These are phyloP conservation scores for Fusarium piperis DNA, from an alignment of 2,329 filamentous ascomycete genomes.

Conservation along the genomic window DNA sequence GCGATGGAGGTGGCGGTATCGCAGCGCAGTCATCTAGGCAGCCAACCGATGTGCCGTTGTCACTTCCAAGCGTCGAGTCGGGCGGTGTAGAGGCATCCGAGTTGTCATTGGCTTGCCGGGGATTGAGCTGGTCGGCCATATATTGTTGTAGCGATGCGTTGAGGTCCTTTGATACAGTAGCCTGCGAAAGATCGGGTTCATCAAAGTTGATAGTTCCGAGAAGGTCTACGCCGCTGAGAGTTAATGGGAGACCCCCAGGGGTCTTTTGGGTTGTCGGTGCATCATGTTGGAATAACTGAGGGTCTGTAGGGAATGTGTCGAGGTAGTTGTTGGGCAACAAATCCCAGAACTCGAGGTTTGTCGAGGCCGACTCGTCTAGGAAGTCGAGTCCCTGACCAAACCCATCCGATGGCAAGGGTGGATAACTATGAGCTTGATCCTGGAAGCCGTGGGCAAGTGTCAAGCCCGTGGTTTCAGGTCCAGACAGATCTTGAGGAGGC, in stretches of 20 bases:
- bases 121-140: slow-evolving; percentile 34
- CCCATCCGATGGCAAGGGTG: slow-evolving; percentile 2
- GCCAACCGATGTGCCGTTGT: slow-evolving; percentile 30
- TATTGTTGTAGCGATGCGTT: slow-evolving; percentile 41
- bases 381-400: slow-evolving; percentile 50
- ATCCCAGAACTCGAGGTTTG: slow-evolving; percentile 50
- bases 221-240: slow-evolving; percentile 42
- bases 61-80: slow-evolving; percentile 32
- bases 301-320: slow-evolving; percentile 25
- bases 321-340: slow-evolving; percentile 45
- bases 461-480: neutral
- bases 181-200: slow-evolving; percentile 41
- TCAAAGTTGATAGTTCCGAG: slow-evolving; percentile 47
- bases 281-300: slow-evolving; percentile 24
- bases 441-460: neutral
- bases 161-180: slow-evolving; percentile 44
- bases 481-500: neutral
- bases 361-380: slow-evolving; percentile 42
- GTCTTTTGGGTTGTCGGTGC: slow-evolving; percentile 11
- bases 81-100: slow-evolving; percentile 34
- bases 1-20: slow-evolving; percentile 8
- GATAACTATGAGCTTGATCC: slow-evolving; percentile 11
- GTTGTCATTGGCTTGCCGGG: slow-evolving; percentile 12
- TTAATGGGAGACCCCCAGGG: slow-evolving; percentile 16
- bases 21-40: slow-evolving; percentile 26